These are phyloP conservation scores for Coniferiporia weirii DNA, from an alignment of 1,284 basidiomycete genomes.

Conservation along the genomic window DNA sequence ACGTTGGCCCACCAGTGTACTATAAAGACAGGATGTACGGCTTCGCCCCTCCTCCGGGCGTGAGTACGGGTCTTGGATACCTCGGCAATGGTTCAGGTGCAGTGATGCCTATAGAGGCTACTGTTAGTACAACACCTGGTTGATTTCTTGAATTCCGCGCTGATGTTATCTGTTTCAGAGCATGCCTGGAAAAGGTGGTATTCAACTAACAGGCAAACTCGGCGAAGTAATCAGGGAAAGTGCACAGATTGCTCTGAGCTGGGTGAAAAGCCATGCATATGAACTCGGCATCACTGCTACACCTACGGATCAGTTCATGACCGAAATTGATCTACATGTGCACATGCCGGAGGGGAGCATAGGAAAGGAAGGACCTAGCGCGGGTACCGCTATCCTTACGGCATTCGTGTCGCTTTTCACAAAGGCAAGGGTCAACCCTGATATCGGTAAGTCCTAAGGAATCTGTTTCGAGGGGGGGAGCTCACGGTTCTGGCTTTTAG, in stretches of 20 bases:
- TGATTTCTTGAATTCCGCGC: not conserved
- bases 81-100: conserved; percentile 94
- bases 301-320: conserved; percentile 71
- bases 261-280: conserved; percentile 88
- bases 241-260: conserved; percentile 90
- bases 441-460: conserved; percentile 62
- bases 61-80: conserved; percentile 92
- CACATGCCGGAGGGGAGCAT: conserved; percentile 98
- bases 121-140: conserved; percentile 44
- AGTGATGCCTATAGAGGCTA: conserved; percentile 96
- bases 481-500: conserved; percentile 35
- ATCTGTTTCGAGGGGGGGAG: not conserved
- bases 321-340: conserved; percentile 83
- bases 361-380: conserved; percentile 96
- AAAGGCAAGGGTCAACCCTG: conserved; percentile 74
- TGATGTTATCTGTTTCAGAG: conserved; percentile 41
- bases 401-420: conserved; percentile 92
- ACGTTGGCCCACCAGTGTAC: conserved; percentile 94
- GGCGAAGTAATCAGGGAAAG: conserved; percentile 97
- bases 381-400: conserved; percentile 88
- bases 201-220: conserved; percentile 94
- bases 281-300: conserved; percentile 81
- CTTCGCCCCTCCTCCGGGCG: conserved; percentile 80
- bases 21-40: conserved; percentile 93
- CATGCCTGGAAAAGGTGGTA: conserved; percentile 87